Conservation (phyloP, 176 grass and related monocot genomes). For the Oryza longistaminata region DNA sequence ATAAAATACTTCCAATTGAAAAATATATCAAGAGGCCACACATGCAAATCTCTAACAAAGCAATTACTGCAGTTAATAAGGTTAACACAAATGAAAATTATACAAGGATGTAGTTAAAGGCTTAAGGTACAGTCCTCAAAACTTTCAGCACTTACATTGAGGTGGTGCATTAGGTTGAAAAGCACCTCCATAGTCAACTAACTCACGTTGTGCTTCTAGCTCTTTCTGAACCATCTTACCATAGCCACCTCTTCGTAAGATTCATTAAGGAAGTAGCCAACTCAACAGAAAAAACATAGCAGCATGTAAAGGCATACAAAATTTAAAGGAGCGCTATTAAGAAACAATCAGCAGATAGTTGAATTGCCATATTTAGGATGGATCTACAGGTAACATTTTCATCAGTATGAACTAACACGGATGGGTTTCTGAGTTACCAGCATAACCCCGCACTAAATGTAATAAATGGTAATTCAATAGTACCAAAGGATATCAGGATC, state of each 20-base stretch:
- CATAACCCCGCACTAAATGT: neutral
- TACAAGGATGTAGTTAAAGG: neutral
- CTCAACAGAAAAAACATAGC: neutral
- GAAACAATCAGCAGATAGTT: neutral
- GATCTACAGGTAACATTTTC: neutral
- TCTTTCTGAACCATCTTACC: slow-evolving; percentile 98
- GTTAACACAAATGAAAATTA: neutral
- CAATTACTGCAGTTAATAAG: neutral
- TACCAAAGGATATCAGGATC: slow-evolving; percentile 82
- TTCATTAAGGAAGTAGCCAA: slow-evolving; percentile 46
- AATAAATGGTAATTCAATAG: slow-evolving; percentile 13
- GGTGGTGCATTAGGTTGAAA: slow-evolving; percentile 54
- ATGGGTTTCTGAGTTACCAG: slow-evolving; percentile 19
- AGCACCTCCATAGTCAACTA: slow-evolving; percentile 78
- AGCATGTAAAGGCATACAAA: slow-evolving; percentile 14
- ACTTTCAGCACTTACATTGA: slow-evolving; percentile 46
- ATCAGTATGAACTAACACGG: neutral
- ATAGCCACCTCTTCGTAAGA: slow-evolving; percentile 81
- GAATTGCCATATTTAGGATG: neutral
- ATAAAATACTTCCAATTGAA: neutral
- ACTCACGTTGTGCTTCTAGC: slow-evolving; percentile 87
- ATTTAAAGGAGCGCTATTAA: slow-evolving; percentile 1
- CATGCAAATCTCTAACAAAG: neutral
- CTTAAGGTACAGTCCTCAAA: neutral
- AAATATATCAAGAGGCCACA: slow-evolving; percentile 2